These are phyloP conservation scores for Trichoderma cornu-damae DNA, from an alignment of 2,329 filamentous ascomycete species.

Conservation along the genomic window DNA sequence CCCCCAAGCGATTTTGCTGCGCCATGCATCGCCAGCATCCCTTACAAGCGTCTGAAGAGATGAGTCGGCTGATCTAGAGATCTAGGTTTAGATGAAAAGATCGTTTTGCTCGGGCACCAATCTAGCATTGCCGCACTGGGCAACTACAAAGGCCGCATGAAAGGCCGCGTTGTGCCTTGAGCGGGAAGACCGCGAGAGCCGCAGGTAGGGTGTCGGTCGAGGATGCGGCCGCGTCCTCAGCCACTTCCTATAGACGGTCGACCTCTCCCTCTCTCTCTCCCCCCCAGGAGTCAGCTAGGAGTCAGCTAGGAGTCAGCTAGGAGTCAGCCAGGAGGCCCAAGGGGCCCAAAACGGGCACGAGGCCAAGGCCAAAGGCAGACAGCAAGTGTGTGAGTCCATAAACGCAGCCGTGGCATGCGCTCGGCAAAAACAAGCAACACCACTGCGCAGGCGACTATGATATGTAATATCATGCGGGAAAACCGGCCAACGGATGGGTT, in stretches of 20 bases:
- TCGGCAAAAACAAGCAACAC: neutral
- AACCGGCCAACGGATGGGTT: neutral
- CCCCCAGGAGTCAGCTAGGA: neutral
- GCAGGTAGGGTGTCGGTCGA: neutral
- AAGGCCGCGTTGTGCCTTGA: constrained; percentile 19
- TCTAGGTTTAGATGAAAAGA: neutral
- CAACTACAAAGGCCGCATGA: constrained; percentile 17
- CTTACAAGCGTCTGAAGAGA: neutral
- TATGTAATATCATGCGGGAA: neutral
- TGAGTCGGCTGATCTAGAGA: constrained; percentile 2
- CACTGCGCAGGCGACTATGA: neutral
- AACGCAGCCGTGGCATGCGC: constrained; percentile 7
- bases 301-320: neutral
- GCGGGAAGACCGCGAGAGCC: constrained; percentile 18
- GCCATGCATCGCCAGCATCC: constrained; percentile 8
- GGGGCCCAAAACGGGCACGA: neutral
- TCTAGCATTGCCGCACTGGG: constrained; percentile 13
- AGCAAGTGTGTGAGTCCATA: neutral
- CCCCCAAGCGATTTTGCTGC: constrained; percentile 4
- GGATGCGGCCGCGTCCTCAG: constrained; percentile 1
- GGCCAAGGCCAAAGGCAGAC: constrained; percentile 2
- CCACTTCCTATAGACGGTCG: neutral
- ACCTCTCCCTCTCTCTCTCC: neutral
- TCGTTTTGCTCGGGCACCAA: constrained; percentile 1
- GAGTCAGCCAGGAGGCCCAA: neutral